Base-by-base conservation (phyloP, 164 flowering plant genomes). In the Paratinospora sagittata region DNA sequence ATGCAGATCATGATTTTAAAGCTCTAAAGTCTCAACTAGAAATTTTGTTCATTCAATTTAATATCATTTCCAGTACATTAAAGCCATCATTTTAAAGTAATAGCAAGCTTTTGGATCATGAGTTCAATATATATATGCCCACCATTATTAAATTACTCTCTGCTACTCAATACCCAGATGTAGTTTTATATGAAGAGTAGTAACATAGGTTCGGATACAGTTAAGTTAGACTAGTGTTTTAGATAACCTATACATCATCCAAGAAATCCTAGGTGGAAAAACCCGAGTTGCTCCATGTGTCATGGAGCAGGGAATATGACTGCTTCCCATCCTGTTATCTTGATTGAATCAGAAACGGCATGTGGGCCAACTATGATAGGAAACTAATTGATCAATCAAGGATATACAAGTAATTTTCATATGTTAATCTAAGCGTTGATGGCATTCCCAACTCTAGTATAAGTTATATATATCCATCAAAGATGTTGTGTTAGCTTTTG, bases 381-480 rank as follows among this genome's bases (percentile, higher is more conserved):
- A 19, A 55, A 21, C 61, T 55, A 55, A 16, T 55, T 55, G 34
- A 30, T 30, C 61, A 55, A 55, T 55, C 61, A 55, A 55, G 24
- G 23, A 55, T 55, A n/a, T 55, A n/a, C 3, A 3, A 55, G 61
- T 21, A 55, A 55, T 55, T 55, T 19, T 55, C 6, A 21, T 21
- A n/a, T 19, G 61, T n/a, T n/a, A 55, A 52, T 3, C 58, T 43
- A n/a, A 63, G 21, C 36, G 30, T 63, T 30, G 37, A 63, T 27
- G 66, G n/a, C 39, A 27, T 27, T 63, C n/a, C 66, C 6, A 17
- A 37, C n/a, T 63, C n/a, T 11, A 1, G 41, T 45, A 8, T 23
- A 41, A 5, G 41, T 49, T 68, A 68, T 68, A 68, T 68, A 68
- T 27, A 49, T 45, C 69, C n/a, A n/a, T 71, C 21, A 61, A 55